Conservation (phyloP, 352 stramenopile genomes). For the Phytophthora idaei region DNA sequence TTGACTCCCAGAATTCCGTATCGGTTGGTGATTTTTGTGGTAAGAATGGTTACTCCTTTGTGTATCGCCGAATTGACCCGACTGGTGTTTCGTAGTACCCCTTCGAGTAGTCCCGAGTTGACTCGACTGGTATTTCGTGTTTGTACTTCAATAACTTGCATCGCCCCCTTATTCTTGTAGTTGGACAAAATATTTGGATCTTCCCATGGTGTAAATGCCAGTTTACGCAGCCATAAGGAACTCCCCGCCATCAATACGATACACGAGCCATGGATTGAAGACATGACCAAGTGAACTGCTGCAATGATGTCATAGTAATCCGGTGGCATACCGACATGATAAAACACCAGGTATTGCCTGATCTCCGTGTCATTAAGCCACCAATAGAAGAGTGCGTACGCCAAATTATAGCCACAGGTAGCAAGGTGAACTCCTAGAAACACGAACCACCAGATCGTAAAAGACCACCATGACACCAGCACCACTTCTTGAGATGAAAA, state of each 20-base stretch:
- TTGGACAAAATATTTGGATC: background rate
- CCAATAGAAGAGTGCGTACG: constrained; percentile 11
- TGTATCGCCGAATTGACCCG: background rate
- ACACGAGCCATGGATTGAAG: background rate
- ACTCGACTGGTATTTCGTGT: background rate
- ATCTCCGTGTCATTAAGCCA: background rate
- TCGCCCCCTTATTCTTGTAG: background rate
- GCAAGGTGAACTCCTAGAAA: constrained; percentile 16
- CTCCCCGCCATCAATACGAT: background rate
- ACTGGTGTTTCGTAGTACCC: background rate
- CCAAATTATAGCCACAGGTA: constrained; percentile 17
- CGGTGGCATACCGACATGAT: constrained; percentile 11
- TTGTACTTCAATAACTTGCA: background rate
- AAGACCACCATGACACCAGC: constrained; percentile 8
- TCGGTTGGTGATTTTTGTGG: background rate
- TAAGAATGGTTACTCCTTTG: background rate
- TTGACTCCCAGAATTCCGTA: background rate
- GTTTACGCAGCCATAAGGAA: background rate
- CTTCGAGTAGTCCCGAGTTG: background rate
- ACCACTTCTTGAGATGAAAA: background rate
- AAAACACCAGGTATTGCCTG: constrained; percentile 12
- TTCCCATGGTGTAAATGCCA: background rate
- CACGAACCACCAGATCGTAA: constrained; percentile 12
- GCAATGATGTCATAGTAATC: constrained; percentile 1
- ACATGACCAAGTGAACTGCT: background rate